Evolutionary conservation across 768 basidiomycete species (phyloP).

Genomic region (Trametes punicea): DNA sequence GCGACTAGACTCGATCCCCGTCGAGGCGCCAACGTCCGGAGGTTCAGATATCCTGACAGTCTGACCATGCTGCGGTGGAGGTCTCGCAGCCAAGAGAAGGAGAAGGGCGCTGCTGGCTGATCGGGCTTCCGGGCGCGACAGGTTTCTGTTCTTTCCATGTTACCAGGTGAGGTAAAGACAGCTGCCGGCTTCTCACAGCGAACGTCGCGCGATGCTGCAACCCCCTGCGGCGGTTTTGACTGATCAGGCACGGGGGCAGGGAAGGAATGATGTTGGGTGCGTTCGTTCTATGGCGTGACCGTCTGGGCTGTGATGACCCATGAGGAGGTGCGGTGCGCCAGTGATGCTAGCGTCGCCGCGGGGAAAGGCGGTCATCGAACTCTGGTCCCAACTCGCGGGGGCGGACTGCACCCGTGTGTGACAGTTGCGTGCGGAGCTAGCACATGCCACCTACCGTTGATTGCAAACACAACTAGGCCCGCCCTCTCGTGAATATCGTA

Average conservation of each 20-base stretch:
- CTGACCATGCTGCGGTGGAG: constrained; percentile 15
- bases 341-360: background rate
- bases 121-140: constrained; percentile 10
- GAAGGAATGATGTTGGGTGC: constrained; percentile 15
- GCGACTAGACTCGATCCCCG: constrained; percentile 5
- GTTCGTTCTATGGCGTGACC: constrained; percentile 10
- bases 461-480: too few species aligned
- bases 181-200: constrained; percentile 6
- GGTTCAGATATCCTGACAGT: background rate
- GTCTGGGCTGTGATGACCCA: constrained; percentile 15
- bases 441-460: too few species aligned
- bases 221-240: constrained; percentile 6
- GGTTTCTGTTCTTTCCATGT: constrained; percentile 21
- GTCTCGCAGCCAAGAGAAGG: constrained; percentile 6
- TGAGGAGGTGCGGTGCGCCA: constrained; percentile 9
- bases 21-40: constrained; percentile 5
- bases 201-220: constrained; percentile 7
- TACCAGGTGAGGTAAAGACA: constrained; percentile 23
- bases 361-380: background rate
- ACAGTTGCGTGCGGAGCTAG: background rate
- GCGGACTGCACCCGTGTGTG: background rate
- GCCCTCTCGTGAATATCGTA: background rate
- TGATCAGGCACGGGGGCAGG: constrained; percentile 17
- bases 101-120: constrained; percentile 11
- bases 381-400: background rate